Evolutionary conservation across 805 yeast genomes (phyloP).

Genomic region (Candida pseudoglaebosa): DNA sequence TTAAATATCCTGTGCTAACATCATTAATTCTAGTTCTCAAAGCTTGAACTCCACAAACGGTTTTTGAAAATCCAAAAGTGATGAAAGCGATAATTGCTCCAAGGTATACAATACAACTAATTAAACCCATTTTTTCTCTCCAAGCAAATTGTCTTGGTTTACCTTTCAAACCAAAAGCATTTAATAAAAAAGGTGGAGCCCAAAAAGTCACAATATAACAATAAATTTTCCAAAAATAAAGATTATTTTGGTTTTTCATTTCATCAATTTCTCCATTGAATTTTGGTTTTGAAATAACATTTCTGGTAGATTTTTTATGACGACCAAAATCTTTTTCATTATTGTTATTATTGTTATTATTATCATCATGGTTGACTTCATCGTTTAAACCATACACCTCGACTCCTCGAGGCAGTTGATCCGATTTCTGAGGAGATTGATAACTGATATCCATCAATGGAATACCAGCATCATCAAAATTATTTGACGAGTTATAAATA

Average conservation of each 20-base stretch:
- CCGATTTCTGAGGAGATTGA: conserved; percentile 9
- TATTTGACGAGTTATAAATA: too few relatives aligned
- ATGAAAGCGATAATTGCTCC: conserved; percentile 81
- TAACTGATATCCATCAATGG: conserved; percentile 37
- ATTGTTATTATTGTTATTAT: conserved; percentile 23
- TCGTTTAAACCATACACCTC: conserved; percentile 61
- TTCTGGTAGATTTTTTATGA: conserved; percentile 7
- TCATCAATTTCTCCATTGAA: conserved; percentile 5
- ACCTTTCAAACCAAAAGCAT: conserved; percentile 70
- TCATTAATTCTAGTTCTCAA: conserved; percentile 56
- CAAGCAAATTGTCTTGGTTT: conserved; percentile 89
- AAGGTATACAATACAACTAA: conserved; percentile 66
- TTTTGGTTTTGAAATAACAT: conserved; percentile 8
- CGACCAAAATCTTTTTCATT: conserved; percentile 7
- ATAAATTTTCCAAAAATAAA: conserved; percentile 72
- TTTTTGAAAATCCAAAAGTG: conserved; percentile 85
- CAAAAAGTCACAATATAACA: conserved; percentile 82
- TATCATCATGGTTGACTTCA: conserved; percentile 38
- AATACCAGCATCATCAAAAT: conserved; percentile 34
- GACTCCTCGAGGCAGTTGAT: conserved; percentile 34
- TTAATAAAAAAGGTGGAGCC: conserved; percentile 78
- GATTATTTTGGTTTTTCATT: conserved; percentile 17
- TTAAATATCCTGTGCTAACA: conserved; percentile 57
- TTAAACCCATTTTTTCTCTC: conserved; percentile 90
- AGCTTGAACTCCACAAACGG: conserved; percentile 57